Base-by-base conservation (phyloP, 2,329 filamentous ascomycete species). In the Cladosporium sp. region DNA sequence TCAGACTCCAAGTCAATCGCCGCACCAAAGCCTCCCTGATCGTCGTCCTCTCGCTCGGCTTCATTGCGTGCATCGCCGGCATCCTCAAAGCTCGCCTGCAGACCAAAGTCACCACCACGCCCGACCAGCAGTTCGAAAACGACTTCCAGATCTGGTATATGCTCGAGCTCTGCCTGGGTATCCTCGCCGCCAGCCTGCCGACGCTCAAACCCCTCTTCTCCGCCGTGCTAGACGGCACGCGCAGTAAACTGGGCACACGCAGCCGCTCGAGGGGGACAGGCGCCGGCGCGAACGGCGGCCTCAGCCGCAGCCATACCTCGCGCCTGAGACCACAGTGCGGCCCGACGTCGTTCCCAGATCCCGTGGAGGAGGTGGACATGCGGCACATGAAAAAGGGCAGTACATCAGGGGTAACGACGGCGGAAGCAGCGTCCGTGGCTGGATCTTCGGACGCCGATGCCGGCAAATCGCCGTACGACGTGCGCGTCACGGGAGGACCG, bases 61-160 rank as follows among this genome's bases (percentile, higher is more conserved):
- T 67, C 50, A 70, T 74, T 35, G 72, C 72, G 1, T 74, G 69
- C 41, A 68, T 65, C 2, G 72, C 72, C 28, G 71, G 70, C 1
- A 73, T 75, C 28, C 60, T 73, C 38, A 76, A 76, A 56, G 66
- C 70, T 1, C 59, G 68, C 6, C 62, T 66, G 14, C 73, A 76
- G 57, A 65, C 61, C 35, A 61, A 53, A 14, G 66, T 71, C 46
- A 60, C 74, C 43, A 35, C 53, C 0, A 62, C 70, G 10, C 58
- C 57, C 0, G 72, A 76, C 52, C 67, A 63, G 33, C 67, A 63
- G 9, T 70, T 68, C 43, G 43, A 65, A 43, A 66, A 73, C 55
- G 60, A 60, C 4, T 75, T 74, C 60, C 71, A 70, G 37, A 64
- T 76, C 9, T 76, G 73, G 73, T 71, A 72, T 56, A 70, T 67